Conservation (phyloP, 306 rosid genomes). For the Mimosa pudica region DNA sequence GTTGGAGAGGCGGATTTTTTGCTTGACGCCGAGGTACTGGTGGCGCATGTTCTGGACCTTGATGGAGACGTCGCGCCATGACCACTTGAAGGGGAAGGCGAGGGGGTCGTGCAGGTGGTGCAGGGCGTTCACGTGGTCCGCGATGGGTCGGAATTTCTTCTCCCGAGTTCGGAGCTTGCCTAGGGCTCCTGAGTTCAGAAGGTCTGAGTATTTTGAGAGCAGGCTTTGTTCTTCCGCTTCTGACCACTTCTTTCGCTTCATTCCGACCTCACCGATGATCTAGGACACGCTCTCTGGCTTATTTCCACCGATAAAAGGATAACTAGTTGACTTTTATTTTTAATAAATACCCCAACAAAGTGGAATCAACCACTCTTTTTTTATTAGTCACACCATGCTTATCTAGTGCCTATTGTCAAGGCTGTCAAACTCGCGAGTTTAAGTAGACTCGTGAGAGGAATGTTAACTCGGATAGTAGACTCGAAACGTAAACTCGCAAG, state of each 20-base stretch:
- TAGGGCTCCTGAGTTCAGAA: constrained; percentile 62
- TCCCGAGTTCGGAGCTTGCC: constrained; percentile 88
- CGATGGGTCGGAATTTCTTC: constrained; percentile 94
- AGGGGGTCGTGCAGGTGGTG: constrained; percentile 70
- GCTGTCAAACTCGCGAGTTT: too few relatives aligned
- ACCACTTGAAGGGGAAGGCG: constrained; percentile 85
- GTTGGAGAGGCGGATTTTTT: constrained; percentile 74
- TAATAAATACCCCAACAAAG: too few relatives aligned
- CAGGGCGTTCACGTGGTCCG: constrained; percentile 76
- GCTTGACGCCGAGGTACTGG: constrained; percentile 92
- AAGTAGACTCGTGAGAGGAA: too few relatives aligned
- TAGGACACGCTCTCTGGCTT: too few relatives aligned
- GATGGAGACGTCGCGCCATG: constrained; percentile 97
- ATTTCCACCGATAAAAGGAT: too few relatives aligned
- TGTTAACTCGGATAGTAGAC: too few relatives aligned
- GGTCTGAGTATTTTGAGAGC: constrained; percentile 71
- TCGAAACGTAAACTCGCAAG: too few relatives aligned
- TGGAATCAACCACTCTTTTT: too few relatives aligned
- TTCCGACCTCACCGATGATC: neutral
- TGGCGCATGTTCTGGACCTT: constrained; percentile 99
- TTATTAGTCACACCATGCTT: too few relatives aligned
- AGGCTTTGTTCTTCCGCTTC: constrained; percentile 86
- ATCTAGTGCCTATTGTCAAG: too few relatives aligned
- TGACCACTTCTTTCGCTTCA: constrained; percentile 99
- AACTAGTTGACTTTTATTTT: too few relatives aligned